Evolutionary conservation across 495 filamentous ascomycete species (phyloP).

Genomic region (Delitschia confertaspora): DNA sequence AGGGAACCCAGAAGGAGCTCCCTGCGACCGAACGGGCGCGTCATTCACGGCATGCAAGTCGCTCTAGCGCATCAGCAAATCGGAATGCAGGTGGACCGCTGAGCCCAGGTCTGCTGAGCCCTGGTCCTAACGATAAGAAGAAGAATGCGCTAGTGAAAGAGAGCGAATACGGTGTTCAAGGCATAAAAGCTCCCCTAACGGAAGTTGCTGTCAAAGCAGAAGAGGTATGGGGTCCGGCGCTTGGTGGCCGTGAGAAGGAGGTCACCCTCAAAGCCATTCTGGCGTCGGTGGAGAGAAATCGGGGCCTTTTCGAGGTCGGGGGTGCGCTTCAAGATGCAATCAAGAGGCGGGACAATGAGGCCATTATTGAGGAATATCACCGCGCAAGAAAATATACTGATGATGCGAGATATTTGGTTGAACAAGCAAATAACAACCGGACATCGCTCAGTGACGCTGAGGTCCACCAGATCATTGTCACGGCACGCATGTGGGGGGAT

Average conservation of each 20-base stretch:
- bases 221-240: slow-evolving; percentile 90
- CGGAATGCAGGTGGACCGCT: slow-evolving; percentile 43
- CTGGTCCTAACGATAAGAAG: slow-evolving; percentile 44
- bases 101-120: slow-evolving; percentile 29
- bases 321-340: slow-evolving; percentile 72
- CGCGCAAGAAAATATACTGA: slow-evolving; percentile 67
- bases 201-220: slow-evolving; percentile 90
- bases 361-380: slow-evolving; percentile 74
- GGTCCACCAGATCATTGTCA: slow-evolving; percentile 73
- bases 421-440: slow-evolving; percentile 41
- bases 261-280: slow-evolving; percentile 69
- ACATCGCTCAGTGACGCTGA: slow-evolving; percentile 58
- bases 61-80: slow-evolving; percentile 56
- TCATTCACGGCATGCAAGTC: slow-evolving; percentile 43
- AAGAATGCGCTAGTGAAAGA: slow-evolving; percentile 91
- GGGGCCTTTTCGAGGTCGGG: slow-evolving; percentile 70
- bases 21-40: slow-evolving; percentile 33
- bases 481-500: slow-evolving; percentile 90
- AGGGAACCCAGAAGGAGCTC: slow-evolving; percentile 61
- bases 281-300: slow-evolving; percentile 63
- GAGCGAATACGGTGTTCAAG: slow-evolving; percentile 86
- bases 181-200: slow-evolving; percentile 75
- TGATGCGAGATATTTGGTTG: slow-evolving; percentile 56
- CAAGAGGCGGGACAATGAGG: slow-evolving; percentile 80
- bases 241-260: slow-evolving; percentile 88